phyloP scores from a whole-genome alignment of 2,329 filamentous ascomycete species.

The Parastagonospora avenae region DNA sequence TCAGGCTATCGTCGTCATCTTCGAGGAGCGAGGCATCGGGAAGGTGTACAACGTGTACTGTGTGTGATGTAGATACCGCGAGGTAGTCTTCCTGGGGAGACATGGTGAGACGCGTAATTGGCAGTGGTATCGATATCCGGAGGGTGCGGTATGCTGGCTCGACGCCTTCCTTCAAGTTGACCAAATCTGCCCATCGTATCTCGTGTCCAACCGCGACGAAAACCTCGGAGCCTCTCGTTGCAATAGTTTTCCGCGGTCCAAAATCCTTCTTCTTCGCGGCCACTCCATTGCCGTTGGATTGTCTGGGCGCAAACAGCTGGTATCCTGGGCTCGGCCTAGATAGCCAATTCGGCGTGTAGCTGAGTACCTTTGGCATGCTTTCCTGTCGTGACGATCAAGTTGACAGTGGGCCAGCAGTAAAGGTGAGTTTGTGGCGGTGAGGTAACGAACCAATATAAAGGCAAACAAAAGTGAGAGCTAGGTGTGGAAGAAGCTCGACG shows the following conservation, averaged over 20 bases:
- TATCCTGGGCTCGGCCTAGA: constrained; percentile 77
- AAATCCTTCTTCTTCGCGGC: constrained; percentile 30
- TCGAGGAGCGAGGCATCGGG: constrained; percentile 80
- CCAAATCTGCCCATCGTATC: constrained; percentile 88
- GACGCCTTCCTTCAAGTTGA: constrained; percentile 70
- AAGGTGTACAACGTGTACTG: constrained; percentile 83
- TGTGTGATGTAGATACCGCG: constrained; percentile 84
- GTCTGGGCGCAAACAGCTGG: constrained; percentile 70
- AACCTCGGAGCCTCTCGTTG: constrained; percentile 80
- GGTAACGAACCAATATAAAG: neutral
- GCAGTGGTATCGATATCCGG: constrained; percentile 76
- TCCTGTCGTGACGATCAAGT: neutral
- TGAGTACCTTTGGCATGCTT: constrained; percentile 81
- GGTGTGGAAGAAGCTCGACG: constrained; percentile 9
- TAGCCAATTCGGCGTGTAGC: constrained; percentile 87
- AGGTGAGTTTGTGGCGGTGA: neutral
- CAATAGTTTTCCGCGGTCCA: constrained; percentile 68
- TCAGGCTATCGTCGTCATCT: constrained; percentile 67
- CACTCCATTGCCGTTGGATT: constrained; percentile 37
- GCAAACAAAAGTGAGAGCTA: constrained; percentile 10
- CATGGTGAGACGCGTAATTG: constrained; percentile 83
- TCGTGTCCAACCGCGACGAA: constrained; percentile 89
- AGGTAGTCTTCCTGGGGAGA: constrained; percentile 83
- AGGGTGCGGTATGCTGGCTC: constrained; percentile 56
- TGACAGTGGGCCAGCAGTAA: neutral